Base-by-base conservation (phyloP, 2,329 filamentous ascomycete species). In the Botrytis aclada region DNA sequence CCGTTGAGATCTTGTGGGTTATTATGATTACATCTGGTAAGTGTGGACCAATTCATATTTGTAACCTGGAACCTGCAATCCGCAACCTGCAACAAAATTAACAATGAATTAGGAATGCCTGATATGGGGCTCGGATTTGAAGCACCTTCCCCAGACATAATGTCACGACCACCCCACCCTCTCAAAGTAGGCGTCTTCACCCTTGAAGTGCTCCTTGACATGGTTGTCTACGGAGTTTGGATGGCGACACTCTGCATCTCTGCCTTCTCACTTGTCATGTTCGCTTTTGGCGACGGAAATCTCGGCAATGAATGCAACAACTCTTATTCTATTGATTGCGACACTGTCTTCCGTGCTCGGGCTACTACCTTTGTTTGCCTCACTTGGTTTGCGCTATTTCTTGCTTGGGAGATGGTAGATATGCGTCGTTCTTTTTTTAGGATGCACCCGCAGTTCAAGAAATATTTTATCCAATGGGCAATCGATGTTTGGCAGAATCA, bases 1-100 rank as follows among this genome's bases (percentile, higher is more conserved):
- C 94, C 0, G 89, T 97, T 16, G 91, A 97, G 78, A 95, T 97
- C 75, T 88, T 97, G 74, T 97, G 93, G 94, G 93, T 97, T 81
- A 97, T 97, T 82, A 95, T 97, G 92, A 88, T 96, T 72, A 97
- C 94, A 0, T 95, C 93, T 56, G 93, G 91, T 1, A 62, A n/a
- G 65, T 43, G 18, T 47, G 14, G 12, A n/a, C 16, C 41, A 58
- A 29, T 10, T 54, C 29, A 12, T 34, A 16, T 3, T 4, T 37
- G 22, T 25, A 8, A 51, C 10, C 10, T 25, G 39, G 6, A 7
- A 66, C 29, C n/a, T n/a, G n/a, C n/a, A n/a, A n/a, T n/a, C n/a
- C n/a, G n/a, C n/a, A n/a, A n/a, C n/a, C n/a, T n/a, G n/a, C n/a
- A n/a, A n/a, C n/a, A 3, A 22, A 37, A 41, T 14, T 39, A 41